Evolutionary conservation across 2,329 filamentous ascomycete genomes (phyloP), one percentile per base, ranked within the genome.

Genomic region (Alternaria alternata): DNA sequence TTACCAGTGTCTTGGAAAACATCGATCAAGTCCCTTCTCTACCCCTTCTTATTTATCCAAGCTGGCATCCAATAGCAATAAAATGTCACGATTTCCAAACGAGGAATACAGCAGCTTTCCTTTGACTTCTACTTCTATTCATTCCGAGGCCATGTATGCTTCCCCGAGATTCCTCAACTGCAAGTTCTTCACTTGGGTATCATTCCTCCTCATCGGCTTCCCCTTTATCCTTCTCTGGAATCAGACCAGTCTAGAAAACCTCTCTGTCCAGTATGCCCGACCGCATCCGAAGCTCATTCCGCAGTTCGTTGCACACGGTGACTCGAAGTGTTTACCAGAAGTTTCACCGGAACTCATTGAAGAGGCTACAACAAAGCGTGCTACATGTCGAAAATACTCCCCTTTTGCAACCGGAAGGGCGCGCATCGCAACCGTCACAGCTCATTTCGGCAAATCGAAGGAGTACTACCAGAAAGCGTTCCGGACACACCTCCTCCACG

Each of bases 391-490:
- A 20, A 64, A 59, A 24, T 66, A 60, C 38, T 65, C 68, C 3
- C 64, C 67, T 3, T 67, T 69, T 34, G 26, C 42, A 1, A 60
- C 56, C 5, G 38, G 51, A 20, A 51, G 59, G 38, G 57, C 48
- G 8, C 70, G 67, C 24, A 73, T 81, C 9, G 79, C 75, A 18
- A 80, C 78, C 32, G 75, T 78, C 30, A 81, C 77, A 5, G 78
- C 80, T 6, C 69, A 78, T 11, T 80, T 81, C 59, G 76, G 78
- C 20, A 66, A 72, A 41, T 41, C 42, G 7, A 74, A 77, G 34
- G 68, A 74, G 49, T 75, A 76, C 41, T 83, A 81, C 66, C 76
- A 81, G 46, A 75, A 78, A 38, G 80, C 80, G 0, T 66, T 83
- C 8, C 67, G 72, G 12, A 81, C 79, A 0, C 81, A 83, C 59